Conservation (phyloP, 371 early-diverging fungal genomes). For the Rhizopus microsporus region DNA sequence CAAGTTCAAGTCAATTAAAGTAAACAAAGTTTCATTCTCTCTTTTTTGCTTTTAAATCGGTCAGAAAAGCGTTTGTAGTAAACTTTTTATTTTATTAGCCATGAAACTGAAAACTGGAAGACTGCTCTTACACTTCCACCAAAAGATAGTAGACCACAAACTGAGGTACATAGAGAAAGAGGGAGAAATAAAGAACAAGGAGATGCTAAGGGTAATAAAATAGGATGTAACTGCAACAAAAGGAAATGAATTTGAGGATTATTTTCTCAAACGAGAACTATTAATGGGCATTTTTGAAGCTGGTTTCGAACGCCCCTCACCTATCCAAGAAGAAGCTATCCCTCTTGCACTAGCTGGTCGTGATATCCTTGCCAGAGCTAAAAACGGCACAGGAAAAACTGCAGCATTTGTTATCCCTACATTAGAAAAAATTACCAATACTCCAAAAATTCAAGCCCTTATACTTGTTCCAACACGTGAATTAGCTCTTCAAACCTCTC, state of each 20-base stretch:
- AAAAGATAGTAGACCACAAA: constrained; percentile 87
- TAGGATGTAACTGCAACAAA: constrained; percentile 93
- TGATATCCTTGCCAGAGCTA: constrained; percentile 95
- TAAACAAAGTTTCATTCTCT: neutral
- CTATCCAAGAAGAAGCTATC: constrained; percentile 99
- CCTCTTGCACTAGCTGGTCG: constrained; percentile 94
- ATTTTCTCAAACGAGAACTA: constrained; percentile 92
- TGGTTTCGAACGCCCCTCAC: constrained; percentile 97
- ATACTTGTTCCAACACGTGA: constrained; percentile 97
- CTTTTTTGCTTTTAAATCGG: too few species aligned
- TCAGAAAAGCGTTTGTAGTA: neutral
- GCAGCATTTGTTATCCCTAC: constrained; percentile 96
- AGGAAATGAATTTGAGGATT: constrained; percentile 97
- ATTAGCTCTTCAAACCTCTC: constrained; percentile 93
- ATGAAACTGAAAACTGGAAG: constrained; percentile 75
- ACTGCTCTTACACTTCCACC: constrained; percentile 68
- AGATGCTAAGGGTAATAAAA: neutral
- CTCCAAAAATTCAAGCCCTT: constrained; percentile 78
- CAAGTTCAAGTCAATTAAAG: constrained; percentile 1
- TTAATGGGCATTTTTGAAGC: constrained; percentile 98
- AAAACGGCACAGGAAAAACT: constrained; percentile 99
- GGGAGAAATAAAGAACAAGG: neutral
- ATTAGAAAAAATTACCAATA: constrained; percentile 87
- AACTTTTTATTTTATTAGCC: constrained; percentile 29
- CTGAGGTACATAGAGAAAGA: constrained; percentile 56